Conservation (phyloP, 257 asterid genomes). For the Hygrophila difformis region DNA sequence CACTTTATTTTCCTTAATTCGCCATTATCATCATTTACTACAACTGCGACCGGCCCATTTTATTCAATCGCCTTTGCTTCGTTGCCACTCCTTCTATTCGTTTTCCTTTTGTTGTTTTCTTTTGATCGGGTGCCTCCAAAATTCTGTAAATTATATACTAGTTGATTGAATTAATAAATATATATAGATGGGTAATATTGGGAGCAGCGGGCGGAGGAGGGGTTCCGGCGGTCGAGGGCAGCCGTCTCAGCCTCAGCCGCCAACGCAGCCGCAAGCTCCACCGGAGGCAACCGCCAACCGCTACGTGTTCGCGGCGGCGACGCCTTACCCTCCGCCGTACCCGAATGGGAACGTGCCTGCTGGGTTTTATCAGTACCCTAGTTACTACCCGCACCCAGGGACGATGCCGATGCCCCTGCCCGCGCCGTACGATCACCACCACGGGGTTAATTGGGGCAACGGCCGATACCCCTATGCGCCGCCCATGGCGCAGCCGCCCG, state of each 20-base stretch:
- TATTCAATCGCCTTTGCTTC: too few species aligned
- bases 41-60: too few species aligned
- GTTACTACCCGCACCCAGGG: conserved; percentile 57
- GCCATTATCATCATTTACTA: too few species aligned
- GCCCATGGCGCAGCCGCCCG: conserved; percentile 20
- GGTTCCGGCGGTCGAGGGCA: conserved; percentile 42
- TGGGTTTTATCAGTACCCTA: conserved; percentile 69
- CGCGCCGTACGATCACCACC: conserved; percentile 77
- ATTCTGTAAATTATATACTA: too few species aligned
- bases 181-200: conserved; percentile 90
- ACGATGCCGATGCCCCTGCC: conserved; percentile 56
- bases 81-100: too few species aligned
- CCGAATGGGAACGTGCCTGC: not conserved
- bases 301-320: conserved; percentile 93
- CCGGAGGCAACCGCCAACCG: conserved; percentile 61
- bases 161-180: too few species aligned
- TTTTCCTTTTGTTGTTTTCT: too few species aligned
- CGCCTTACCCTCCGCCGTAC: conserved; percentile 77
- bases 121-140: too few species aligned
- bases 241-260: conserved; percentile 66
- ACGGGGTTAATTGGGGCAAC: conserved; percentile 52
- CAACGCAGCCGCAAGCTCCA: too few species aligned
- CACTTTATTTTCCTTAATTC: too few species aligned
- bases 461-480: conserved; percentile 67
- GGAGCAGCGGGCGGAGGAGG: conserved; percentile 79